Conservation (phyloP, 345 rosid genomes). For the Eucalyptus marginata region DNA sequence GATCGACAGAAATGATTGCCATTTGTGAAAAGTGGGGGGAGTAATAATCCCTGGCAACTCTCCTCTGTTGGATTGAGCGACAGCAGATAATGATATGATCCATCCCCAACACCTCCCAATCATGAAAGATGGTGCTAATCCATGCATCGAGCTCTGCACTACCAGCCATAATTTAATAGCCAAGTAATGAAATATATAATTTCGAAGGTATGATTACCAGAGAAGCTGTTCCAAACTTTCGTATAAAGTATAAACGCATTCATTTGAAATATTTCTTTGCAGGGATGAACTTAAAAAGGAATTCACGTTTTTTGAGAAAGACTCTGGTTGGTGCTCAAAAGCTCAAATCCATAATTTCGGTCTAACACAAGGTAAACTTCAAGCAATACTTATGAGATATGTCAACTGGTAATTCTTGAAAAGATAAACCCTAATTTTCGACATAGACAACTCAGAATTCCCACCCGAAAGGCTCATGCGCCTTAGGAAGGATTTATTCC, state of each 20-base stretch:
- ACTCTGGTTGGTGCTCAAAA: neutral
- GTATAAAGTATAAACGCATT: neutral
- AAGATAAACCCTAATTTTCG: neutral
- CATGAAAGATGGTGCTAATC: neutral
- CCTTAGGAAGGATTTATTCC: neutral
- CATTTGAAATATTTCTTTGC: neutral
- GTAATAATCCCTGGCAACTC: neutral
- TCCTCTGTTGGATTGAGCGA: neutral
- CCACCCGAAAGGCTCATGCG: neutral
- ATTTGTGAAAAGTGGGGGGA: neutral
- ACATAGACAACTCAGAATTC: neutral
- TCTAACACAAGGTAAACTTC: neutral
- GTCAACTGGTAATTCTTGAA: neutral
- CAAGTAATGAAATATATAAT: neutral
- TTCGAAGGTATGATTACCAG: neutral
- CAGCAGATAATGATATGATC: neutral
- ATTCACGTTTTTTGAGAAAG: neutral
- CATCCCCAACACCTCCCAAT: neutral
- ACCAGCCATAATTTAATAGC: neutral
- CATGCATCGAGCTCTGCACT: neutral
- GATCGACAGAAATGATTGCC: neutral
- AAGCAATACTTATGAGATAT: neutral
- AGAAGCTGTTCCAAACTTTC: neutral
- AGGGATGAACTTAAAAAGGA: neutral
- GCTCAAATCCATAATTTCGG: neutral